Base-by-base conservation (phyloP, 2,329 filamentous ascomycete species). In the Penicillium sp. region DNA sequence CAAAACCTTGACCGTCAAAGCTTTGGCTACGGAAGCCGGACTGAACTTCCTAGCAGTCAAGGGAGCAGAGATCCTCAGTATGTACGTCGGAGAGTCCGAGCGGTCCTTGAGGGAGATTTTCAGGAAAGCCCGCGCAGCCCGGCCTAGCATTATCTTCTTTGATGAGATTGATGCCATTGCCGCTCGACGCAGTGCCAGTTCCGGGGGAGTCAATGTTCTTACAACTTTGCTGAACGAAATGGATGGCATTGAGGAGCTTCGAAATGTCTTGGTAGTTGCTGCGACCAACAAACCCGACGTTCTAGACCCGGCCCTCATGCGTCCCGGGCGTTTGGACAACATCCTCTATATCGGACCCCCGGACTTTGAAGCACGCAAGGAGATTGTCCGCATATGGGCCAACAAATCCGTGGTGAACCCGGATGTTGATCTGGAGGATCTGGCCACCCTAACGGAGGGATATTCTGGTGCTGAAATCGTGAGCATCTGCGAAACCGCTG, bases 31-130 rank as follows among this genome's bases (percentile, higher is more conserved):
- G 6, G 92, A 95, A 71, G 91, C 90, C 29, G 89, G 89, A 4
- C 87, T 95, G 74, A 97, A 97, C 72, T 97, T 97, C 79, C 87
- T 97, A 69, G 89, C 92, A 8, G 90, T 97, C 61, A 96, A 97
- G 75, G 93, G 92, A 24, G 91, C 91, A 34, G 93, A 97, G 74
- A 83, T 97, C 11, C 86, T 96, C 56, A 95, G 92, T 75, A 96
- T 96, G 90, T 97, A 97, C 73, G 92, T 97, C 16, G 93, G 93
- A 57, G 93, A 97, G 72, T 93, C 92, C 2, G 93, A 97, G 75
- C 86, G 91, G 10, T 87, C 89, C 7, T 83, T 97, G 40, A 86
- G 93, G 36, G 89, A 91, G 52, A 85, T 97, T 1, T 97, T 97
- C 71, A 83, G 87, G 49, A 90, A 92, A 64, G 93, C 93, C 1